Evolutionary conservation across 495 filamentous ascomycete genomes (phyloP).

Genomic region (Hypoxylon fuscum): DNA sequence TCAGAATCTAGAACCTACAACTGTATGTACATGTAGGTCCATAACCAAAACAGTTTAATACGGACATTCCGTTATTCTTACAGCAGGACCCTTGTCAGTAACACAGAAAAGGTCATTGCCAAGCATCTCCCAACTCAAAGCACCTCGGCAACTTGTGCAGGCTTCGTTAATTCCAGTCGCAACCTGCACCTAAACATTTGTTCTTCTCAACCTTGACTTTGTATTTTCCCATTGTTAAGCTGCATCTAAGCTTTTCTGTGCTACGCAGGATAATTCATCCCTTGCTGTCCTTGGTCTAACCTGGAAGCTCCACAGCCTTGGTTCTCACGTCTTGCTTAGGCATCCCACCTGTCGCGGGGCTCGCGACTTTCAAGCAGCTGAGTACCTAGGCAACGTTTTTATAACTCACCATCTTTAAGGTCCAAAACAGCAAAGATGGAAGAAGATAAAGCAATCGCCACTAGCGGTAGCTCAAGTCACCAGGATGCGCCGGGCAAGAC

Average conservation of each 20-base stretch:
- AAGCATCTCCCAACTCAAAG: conserved; percentile 27
- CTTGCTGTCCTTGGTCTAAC: background rate
- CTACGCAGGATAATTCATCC: background rate
- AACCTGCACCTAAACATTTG: conserved; percentile 9
- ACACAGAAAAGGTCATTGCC: background rate
- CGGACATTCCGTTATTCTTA: too few relatives aligned
- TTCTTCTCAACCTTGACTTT: background rate
- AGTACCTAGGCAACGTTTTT: conserved; percentile 1
- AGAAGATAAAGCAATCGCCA: conserved; percentile 22
- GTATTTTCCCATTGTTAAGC: background rate
- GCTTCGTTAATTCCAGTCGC: conserved; percentile 16
- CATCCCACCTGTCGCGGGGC: conserved; percentile 2
- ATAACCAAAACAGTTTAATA: too few relatives aligned
- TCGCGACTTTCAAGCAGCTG: background rate
- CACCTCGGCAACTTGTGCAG: conserved; percentile 37
- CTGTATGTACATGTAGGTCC: too few relatives aligned
- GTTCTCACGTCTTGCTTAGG: conserved; percentile 11
- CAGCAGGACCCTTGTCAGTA: background rate
- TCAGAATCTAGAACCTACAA: too few relatives aligned
- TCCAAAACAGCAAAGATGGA: conserved; percentile 17
- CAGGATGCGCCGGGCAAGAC: conserved; percentile 11
- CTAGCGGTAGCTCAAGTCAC: conserved; percentile 19
- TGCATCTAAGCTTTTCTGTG: background rate
- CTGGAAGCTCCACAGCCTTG: background rate
- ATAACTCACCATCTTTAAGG: background rate